A percentile compares a stretch with the other conserved stretches of the same genome.
These are phyloP conservation scores for Solanum aculeatissimum DNA, from an alignment of 305 asterid genomes.

Conservation along the genomic window DNA sequence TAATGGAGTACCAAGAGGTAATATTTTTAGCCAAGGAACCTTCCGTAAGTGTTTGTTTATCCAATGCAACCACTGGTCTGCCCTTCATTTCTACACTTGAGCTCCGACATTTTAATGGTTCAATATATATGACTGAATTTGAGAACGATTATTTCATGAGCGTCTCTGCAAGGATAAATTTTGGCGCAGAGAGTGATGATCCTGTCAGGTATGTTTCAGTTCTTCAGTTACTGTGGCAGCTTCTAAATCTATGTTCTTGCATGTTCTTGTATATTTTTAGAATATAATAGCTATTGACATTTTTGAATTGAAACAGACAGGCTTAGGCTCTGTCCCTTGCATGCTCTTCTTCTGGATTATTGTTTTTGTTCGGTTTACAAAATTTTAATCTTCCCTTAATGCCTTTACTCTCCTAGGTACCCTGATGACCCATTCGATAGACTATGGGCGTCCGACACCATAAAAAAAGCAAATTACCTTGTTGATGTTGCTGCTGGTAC, in stretches of 20 bases:
- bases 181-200: slow-evolving; percentile 71
- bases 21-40: slow-evolving; percentile 85
- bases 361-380: neutral
- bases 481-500: slow-evolving; percentile 97
- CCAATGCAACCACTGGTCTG: slow-evolving; percentile 94
- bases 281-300: neutral
- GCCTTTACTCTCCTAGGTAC: slow-evolving; percentile 34
- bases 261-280: neutral
- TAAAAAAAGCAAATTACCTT: slow-evolving; percentile 81
- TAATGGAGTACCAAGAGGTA: slow-evolving; percentile 62
- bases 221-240: neutral
- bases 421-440: slow-evolving; percentile 97
- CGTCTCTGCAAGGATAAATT: slow-evolving; percentile 86
- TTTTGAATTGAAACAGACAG: neutral
- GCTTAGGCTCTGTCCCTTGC: neutral
- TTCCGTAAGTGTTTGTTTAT: slow-evolving; percentile 68
- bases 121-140: slow-evolving; percentile 43
- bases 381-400: neutral
- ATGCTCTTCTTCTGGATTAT: neutral
- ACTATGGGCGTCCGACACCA: slow-evolving; percentile 77
- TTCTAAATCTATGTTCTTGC: neutral
- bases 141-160: slow-evolving; percentile 79
- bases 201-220: slow-evolving; percentile 55
- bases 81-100: slow-evolving; percentile 96
- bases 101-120: slow-evolving; percentile 88